These are phyloP conservation scores for Eutrema heterophyllum DNA, from an alignment of 345 rosid genomes.

Conservation along the genomic window DNA sequence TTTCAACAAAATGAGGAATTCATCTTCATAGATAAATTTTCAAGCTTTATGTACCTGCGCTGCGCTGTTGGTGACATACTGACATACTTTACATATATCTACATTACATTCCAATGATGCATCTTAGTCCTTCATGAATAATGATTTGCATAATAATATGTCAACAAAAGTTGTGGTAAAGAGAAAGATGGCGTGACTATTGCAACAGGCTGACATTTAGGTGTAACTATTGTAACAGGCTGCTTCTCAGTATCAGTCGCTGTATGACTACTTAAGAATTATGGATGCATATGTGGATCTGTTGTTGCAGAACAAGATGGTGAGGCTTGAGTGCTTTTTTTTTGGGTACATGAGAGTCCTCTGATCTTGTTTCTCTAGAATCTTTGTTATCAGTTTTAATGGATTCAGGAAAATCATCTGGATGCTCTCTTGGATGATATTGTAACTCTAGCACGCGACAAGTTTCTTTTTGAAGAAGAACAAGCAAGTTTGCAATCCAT, in stretches of 20 bases:
- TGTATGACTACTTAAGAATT: conserved; percentile 64
- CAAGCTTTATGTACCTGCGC: background rate
- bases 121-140: background rate
- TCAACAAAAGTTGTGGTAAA: conserved; percentile 9
- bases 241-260: conserved; percentile 48
- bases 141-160: background rate
- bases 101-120: background rate
- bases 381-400: background rate
- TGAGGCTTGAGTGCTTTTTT: conserved; percentile 28
- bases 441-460: conserved; percentile 38
- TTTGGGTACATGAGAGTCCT: conserved; percentile 2
- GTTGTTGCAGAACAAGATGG: conserved; percentile 73
- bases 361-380: conserved; percentile 1
- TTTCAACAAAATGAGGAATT: background rate
- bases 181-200: background rate
- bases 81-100: background rate
- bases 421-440: conserved; percentile 51
- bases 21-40: background rate
- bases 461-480: conserved; percentile 64
- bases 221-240: conserved; percentile 37
- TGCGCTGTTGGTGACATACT: background rate
- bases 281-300: conserved; percentile 80
- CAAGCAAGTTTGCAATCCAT: conserved; percentile 69
- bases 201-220: conserved; percentile 14
- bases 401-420: conserved; percentile 55